Evolutionary conservation across 805 yeast genomes (phyloP), one percentile per base, ranked within the genome.

Genomic region (Jamesozyma spencerorum): DNA sequence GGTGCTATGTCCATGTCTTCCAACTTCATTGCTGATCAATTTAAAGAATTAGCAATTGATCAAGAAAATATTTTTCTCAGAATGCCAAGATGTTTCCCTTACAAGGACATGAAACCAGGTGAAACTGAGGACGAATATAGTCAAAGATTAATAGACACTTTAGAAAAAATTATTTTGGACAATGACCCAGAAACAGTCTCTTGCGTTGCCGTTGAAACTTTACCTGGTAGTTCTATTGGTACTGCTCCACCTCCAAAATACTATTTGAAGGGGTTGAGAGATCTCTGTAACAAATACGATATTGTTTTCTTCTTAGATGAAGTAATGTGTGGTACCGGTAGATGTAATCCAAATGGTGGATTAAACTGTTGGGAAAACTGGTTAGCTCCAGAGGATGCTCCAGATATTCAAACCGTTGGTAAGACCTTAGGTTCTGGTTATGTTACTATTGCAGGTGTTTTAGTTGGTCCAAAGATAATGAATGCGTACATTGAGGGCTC

Each of bases 301-400:
- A 64, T 70, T 31, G 54, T 73, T 31, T 59, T 74, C 48, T 63
- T 71, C 59, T 57, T 72, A 37, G 79, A 74, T 48, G 79, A 75
- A 57, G 74, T 73, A 34, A 72, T 74, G 77, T 72, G 75, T 51
- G 79, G 79, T 27, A 66, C 72, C 30, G 79, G 78, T 18, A 66
- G 79, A 50, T 59, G 67, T 44, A 50, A 53, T 44, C 58, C 60
- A 13, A 49, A 54, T 34, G 77, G 78, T 29, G 63, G 65, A 22
- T 62, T 65, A 46, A 65, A 62, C 56, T 71, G 71, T 43, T 71
- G 73, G 69, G 73, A 69, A 49, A 66, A 66, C 45, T 66, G 53
- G 42, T 53, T 66, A 51, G 60, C 51, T 26, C 50, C 55, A 14
- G 64, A 59, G 18, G 67, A 57, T 36, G 57, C 58, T 28, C 77